A percentile compares a stretch with the other conserved stretches of the same genome.
Conservation (phyloP, 2,329 filamentous ascomycete genomes). For the Alternaria triticina region DNA sequence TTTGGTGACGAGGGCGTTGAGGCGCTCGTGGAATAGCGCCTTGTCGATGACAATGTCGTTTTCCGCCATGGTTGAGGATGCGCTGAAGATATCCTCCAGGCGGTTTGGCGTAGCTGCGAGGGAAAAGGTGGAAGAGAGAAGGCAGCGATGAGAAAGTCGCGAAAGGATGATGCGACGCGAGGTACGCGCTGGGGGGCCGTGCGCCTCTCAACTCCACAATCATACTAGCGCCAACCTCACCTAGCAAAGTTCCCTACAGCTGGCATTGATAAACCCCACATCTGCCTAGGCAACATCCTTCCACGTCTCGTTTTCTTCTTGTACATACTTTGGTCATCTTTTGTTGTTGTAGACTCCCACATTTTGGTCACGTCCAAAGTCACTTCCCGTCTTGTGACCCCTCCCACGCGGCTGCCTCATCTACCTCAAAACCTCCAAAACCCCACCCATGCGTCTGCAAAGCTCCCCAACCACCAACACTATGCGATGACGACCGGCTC, state of each 20-base stretch:
- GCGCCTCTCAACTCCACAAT: slow-evolving; percentile 12
- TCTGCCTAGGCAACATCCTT: not conserved
- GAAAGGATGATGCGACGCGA: slow-evolving; percentile 28
- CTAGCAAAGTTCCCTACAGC: not conserved
- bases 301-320: not conserved
- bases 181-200: slow-evolving; percentile 22
- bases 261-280: not conserved
- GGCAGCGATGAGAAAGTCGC: slow-evolving; percentile 32
- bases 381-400: slow-evolving; percentile 13
- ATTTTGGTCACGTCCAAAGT: not conserved
- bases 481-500: slow-evolving; percentile 48
- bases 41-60: slow-evolving; percentile 90
- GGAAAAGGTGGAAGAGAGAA: slow-evolving; percentile 18
- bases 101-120: slow-evolving; percentile 18
- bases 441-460: slow-evolving; percentile 25
- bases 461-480: slow-evolving; percentile 23
- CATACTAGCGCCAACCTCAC: not conserved
- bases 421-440: not conserved
- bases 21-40: slow-evolving; percentile 89
- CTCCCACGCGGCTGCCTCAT: slow-evolving; percentile 19
- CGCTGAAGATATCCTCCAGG: slow-evolving; percentile 17
- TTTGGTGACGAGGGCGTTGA: slow-evolving; percentile 82
- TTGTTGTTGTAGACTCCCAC: not conserved
- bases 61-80: slow-evolving; percentile 59
- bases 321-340: not conserved